phyloP scores from a whole-genome alignment of 495 filamentous ascomycete species.

The Tuber borchii region DNA sequence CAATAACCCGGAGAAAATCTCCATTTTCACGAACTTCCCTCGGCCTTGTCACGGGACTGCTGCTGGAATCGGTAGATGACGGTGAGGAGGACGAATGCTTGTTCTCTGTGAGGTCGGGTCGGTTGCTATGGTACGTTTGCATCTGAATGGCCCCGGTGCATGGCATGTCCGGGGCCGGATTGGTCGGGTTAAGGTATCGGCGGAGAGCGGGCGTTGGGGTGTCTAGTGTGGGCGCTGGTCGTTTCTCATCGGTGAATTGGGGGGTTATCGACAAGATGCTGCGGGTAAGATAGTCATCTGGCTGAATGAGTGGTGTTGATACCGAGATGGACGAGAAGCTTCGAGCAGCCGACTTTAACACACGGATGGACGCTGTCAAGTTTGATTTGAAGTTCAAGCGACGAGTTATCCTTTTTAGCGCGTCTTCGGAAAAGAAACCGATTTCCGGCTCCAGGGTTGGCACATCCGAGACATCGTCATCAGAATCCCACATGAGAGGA shows the following conservation, averaged over 20 bases:
- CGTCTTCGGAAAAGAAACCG: conserved; percentile 35
- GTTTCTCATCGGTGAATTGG: conserved; percentile 79
- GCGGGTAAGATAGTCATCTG: conserved; percentile 83
- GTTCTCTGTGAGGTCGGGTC: conserved; percentile 41
- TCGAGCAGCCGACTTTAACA: conserved; percentile 75
- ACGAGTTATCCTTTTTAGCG: conserved; percentile 29
- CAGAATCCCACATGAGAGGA: conserved; percentile 49
- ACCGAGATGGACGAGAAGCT: conserved; percentile 69
- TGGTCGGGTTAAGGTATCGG: conserved; percentile 83
- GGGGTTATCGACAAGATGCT: conserved; percentile 74
- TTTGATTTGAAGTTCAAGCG: conserved; percentile 77
- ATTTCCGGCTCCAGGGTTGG: conserved; percentile 41
- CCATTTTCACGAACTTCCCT: conserved; percentile 88
- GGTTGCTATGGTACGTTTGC: conserved; percentile 61
- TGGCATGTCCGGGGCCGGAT: conserved; percentile 60
- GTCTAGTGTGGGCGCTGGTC: conserved; percentile 67
- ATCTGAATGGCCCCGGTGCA: conserved; percentile 78
- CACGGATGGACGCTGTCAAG: conserved; percentile 81
- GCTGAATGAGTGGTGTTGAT: conserved; percentile 63
- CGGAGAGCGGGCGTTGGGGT: conserved; percentile 79
- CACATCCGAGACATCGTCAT: conserved; percentile 25
- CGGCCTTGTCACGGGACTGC: conserved; percentile 58
- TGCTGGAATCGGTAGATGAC: conserved; percentile 43
- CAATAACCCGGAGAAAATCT: conserved; percentile 87
- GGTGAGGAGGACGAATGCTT: conserved; percentile 45